Evolutionary conservation across 1,284 basidiomycete genomes (phyloP), one percentile per base, ranked within the genome.

Genomic region (Cutaneotrichosporon sp.): DNA sequence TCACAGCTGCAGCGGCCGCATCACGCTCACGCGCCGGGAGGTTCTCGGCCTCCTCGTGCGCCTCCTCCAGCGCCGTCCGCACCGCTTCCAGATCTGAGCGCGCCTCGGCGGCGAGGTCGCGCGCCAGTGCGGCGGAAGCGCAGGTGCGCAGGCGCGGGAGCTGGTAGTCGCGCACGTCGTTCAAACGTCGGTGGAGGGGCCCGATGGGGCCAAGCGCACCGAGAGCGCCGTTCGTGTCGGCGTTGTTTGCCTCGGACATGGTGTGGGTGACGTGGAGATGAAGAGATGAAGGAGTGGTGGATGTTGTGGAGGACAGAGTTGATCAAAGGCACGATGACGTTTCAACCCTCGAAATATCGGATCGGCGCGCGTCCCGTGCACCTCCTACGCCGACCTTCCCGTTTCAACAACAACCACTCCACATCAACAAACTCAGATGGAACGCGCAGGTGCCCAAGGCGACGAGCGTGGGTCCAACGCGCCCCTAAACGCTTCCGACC

Each of bases 131-230:
- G 6, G 89, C 77, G 2, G 90, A 87, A 13, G 76, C 80, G 73
- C 89, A 92, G 52, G 80, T 73, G 9, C 83, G 81, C 54, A 95
- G 81, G 6, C 89, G 85, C 0, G 90, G 89, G 42, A 95, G 83
- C 75, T 92, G 89, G 69, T 87, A 87, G 10, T 86, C 81, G 5
- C 81, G 70, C 8, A 95, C 75, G 74, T 92, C 90, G 6, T 79
- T 82, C 63, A 86, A 81, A 6, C 86, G 83, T 42, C 90, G 81
- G 50, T 83, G 80, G 3, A 87, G 76, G 3, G 82, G 54, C 4
- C 67, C 51, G 20, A 71, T 46, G 24, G 62, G 14, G 42, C 29
- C 49, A 45, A 38, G n/a, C 46, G 33, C 47, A 27, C 27, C 43
- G 43, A 45, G 43, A 3, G 43, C 18, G 43, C 43, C 43, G 10